Base-by-base conservation (phyloP, 2,329 filamentous ascomycete species). In the Calonectria ilicicola region DNA sequence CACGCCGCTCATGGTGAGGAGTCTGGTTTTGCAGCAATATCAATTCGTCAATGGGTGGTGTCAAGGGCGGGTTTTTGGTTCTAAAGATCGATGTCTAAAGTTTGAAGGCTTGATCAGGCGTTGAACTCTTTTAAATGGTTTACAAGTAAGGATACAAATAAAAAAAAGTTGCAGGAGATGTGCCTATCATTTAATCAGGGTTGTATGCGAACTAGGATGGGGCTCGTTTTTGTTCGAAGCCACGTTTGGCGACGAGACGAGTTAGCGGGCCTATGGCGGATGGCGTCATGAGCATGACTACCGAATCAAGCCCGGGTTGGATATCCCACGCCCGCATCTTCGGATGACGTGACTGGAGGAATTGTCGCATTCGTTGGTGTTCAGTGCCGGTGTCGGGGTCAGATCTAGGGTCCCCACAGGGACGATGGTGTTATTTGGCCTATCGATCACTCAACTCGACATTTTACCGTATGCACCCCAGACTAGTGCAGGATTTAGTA, bases 401-500 rank as follows among this genome's bases (percentile, higher is more conserved):
- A 58, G 72, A 71, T 72, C 67, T 23, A 51, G 70, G 29, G 64
- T 69, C 74, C 65, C 76, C 77, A 76, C 77, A 72, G 27, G 51
- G 21, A 60, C 77, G 77, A 79, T 79, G 77, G 74, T 79, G 77
- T 79, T 78, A 79, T 79, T 77, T 78, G 63, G 77, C 67, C 74
- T 72, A 72, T 77, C 72, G 69, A 79, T 79, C 72, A 79, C 77
- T 74, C 75, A 79, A 78, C 56, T 63, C n/a, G 38, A 35, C 58
- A 60, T 71, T 46, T 42, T 1, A 8, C 47, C 38, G 64, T 29
- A 51, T 32, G 35, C 42, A 67, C 58, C 62, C 58, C 47, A 67
- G 27, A 19, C 17, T 65, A 67, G 65, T 32, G 51, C 38, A 65
- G 5, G 21, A 58, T 15, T 15, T 21, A 21, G 12, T 65, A 21